phyloP scores from a whole-genome alignment of 352 stramenopile species.

The Blastocystis sp. region DNA sequence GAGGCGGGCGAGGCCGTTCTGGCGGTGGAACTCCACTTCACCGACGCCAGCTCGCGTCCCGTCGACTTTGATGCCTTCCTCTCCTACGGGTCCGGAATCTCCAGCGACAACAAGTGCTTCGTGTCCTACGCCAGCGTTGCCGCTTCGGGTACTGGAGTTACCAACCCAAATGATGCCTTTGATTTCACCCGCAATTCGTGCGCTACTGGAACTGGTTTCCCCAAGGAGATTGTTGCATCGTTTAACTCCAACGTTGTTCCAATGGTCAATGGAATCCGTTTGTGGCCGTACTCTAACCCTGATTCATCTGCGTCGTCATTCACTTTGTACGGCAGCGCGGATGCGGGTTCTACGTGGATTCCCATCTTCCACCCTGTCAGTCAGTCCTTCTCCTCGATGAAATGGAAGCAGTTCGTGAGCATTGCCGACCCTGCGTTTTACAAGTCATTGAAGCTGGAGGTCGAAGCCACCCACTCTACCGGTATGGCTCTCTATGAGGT shows the following conservation, averaged over 20 bases:
- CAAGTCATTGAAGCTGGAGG: too few species aligned
- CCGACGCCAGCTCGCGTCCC: background rate
- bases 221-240: background rate
- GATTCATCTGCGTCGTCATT: background rate
- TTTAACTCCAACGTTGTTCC: background rate
- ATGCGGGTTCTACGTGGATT: background rate
- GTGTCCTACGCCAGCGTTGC: background rate
- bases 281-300: constrained; percentile 2
- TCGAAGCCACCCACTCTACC: too few species aligned
- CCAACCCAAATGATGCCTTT: background rate
- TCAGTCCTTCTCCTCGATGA: background rate
- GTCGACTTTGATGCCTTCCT: background rate
- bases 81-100: background rate
- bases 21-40: background rate
- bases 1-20: background rate
- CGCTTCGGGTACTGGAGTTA: background rate
- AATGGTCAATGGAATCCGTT: background rate
- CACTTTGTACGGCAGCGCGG: background rate
- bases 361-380: background rate
- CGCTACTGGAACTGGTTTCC: too few species aligned
- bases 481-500: background rate
- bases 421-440: too few species aligned
- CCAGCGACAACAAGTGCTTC: background rate
- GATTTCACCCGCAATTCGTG: background rate
- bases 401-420: background rate